These are phyloP conservation scores for Talaromyces verruculosus DNA, from an alignment of 2,329 filamentous ascomycete species.

Conservation along the genomic window DNA sequence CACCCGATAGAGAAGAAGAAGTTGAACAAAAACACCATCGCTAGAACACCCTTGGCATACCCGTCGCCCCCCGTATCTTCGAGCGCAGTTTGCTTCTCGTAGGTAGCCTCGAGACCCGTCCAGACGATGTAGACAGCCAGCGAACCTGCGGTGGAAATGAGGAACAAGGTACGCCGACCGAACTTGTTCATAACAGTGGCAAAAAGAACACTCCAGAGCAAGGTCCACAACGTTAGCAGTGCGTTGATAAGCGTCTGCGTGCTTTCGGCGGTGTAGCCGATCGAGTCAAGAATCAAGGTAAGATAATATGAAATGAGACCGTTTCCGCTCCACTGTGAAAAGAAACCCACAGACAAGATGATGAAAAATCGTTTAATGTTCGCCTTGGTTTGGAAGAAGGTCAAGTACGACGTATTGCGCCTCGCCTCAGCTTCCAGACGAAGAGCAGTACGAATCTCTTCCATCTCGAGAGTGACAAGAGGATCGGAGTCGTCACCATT, in stretches of 20 bases:
- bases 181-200: constrained; percentile 57
- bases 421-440: constrained; percentile 50
- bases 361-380: constrained; percentile 44
- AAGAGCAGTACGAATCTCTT: constrained; percentile 43
- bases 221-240: constrained; percentile 47
- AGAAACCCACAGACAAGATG: constrained; percentile 7
- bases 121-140: constrained; percentile 46
- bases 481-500: constrained; percentile 45
- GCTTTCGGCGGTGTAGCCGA: background rate
- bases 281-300: constrained; percentile 8
- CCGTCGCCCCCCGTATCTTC: constrained; percentile 23
- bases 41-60: constrained; percentile 23
- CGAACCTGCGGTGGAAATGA: constrained; percentile 39
- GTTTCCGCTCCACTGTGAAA: constrained; percentile 66
- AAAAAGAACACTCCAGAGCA: constrained; percentile 58
- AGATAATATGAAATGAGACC: constrained; percentile 68
- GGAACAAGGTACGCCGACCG: constrained; percentile 59
- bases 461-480: constrained; percentile 37
- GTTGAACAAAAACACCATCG: constrained; percentile 29
- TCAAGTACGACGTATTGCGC: constrained; percentile 57
- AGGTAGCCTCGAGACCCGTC: constrained; percentile 48
- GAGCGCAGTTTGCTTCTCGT: constrained; percentile 37
- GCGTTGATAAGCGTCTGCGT: constrained; percentile 16
- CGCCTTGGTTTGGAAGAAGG: constrained; percentile 50
- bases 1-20: constrained; percentile 34